Base-by-base conservation (phyloP, 106 monocot species). In the Chionographis japonica region DNA sequence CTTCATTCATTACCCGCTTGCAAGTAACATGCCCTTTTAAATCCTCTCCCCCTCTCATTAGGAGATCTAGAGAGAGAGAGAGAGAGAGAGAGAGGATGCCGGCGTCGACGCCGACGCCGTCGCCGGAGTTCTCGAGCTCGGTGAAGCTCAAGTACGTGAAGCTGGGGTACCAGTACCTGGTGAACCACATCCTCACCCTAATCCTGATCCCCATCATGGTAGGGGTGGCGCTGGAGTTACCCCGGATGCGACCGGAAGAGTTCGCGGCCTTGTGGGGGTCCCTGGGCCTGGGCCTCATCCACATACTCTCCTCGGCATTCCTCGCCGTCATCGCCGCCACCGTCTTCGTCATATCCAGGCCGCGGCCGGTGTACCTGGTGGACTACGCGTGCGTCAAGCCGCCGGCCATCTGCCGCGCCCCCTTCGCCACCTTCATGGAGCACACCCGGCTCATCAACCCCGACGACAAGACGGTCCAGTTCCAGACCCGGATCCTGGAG, bases 301-400 rank as follows among this genome's bases (percentile, higher is more conserved):
- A 74, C 9, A 6, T 65, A 8, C 17, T 74, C 15, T 39, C 15
- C 42, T 40, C 69, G 10, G 5, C 8, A 6, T 58, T 69, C 58
- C n/a, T 58, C 17, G 7, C 42, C 9, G 40, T 69, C 15, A 37
- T 58, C 40, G 56, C 14, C 10, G 19, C 14, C 18, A 69, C 69
- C 19, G 10, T 69, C 16, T 69, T 58, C 58, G 42, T 69, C 69
- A 69, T 58, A 42, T 69, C 69, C 37, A 57, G 69, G 8, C 70
- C 69, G 11, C 58, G 49, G 11, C 56, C 62, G 6, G 70, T 77
- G 11, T 77, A 64, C 50, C 63, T 77, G 11, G 18, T 77, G 3
- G 77, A 77, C 56, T 77, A 70, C 64, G 55, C 77, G 10, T 71
- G 63, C 58, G 70, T 70, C 54, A 70, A 77, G 37, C 77, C 77